These are phyloP conservation scores for Leccinum angustisporum DNA, from an alignment of 1,284 basidiomycete species.

Conservation along the genomic window DNA sequence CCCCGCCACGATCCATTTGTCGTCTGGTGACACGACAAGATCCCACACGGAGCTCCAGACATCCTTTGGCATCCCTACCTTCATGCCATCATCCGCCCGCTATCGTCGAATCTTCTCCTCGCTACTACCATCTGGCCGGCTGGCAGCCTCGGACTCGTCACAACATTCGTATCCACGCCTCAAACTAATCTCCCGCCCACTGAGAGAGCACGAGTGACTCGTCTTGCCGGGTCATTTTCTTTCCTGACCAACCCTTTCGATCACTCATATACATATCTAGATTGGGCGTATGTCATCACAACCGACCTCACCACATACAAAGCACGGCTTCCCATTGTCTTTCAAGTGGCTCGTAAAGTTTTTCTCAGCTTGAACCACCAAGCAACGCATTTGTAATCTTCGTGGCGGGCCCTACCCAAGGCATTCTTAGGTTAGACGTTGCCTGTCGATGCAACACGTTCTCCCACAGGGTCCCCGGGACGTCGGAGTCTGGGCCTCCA, in stretches of 20 bases:
- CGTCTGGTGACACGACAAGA: no score
- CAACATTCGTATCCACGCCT: not conserved
- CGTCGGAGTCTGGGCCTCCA: not conserved
- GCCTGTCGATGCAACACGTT: not conserved
- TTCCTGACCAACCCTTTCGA: not conserved
- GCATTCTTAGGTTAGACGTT: not conserved
- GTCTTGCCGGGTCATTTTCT: conserved; percentile 21
- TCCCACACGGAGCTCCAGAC: no score
- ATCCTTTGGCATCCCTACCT: no score
- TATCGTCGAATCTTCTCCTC: no score
- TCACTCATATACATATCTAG: conserved; percentile 16
- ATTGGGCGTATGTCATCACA: conserved; percentile 32
- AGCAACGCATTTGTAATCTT: conserved; percentile 14
- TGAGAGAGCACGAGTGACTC: not conserved
- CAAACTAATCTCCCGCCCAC: conserved; percentile 4
- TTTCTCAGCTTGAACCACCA: conserved; percentile 15
- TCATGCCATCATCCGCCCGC: no score
- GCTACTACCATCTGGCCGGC: not conserved
- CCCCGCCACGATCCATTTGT: no score
- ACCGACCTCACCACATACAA: conserved; percentile 28
- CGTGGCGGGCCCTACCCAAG: conserved; percentile 9
- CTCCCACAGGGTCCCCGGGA: not conserved
- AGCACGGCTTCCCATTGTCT: conserved; percentile 24
- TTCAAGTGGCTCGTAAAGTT: conserved; percentile 24
- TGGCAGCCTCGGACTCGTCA: not conserved